These are phyloP conservation scores for Elsinoe australis DNA, from an alignment of 2,329 filamentous ascomycete species.

Conservation along the genomic window DNA sequence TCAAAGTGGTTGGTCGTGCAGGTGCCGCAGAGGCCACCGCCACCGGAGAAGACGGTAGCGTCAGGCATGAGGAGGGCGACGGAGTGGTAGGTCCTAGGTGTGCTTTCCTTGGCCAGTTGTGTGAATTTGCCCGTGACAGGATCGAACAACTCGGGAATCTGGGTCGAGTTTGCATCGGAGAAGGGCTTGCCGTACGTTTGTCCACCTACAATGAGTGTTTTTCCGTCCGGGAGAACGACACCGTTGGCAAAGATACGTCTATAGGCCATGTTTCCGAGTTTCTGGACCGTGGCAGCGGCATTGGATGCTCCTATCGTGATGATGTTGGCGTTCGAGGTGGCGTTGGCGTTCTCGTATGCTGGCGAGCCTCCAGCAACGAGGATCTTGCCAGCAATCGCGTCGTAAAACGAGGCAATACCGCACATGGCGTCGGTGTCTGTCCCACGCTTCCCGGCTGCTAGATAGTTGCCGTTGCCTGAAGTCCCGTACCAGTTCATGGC, in stretches of 20 bases:
- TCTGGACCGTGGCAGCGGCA: neutral
- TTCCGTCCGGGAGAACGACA: conserved; percentile 28
- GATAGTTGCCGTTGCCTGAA: conserved; percentile 35
- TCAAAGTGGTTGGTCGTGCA: conserved; percentile 52
- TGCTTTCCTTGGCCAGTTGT: conserved; percentile 21
- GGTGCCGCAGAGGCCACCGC: conserved; percentile 40
- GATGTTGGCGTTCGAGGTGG: conserved; percentile 42
- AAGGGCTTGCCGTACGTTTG: conserved; percentile 21
- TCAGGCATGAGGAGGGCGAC: conserved; percentile 53
- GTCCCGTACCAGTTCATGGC: conserved; percentile 53
- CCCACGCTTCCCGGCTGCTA: conserved; percentile 38
- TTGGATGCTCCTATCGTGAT: conserved; percentile 38
- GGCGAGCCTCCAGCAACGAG: conserved; percentile 45
- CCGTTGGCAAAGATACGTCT: conserved; percentile 24
- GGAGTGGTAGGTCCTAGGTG: conserved; percentile 49
- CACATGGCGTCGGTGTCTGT: conserved; percentile 47
- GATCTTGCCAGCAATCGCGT: conserved; percentile 30
- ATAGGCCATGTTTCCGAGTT: conserved; percentile 25
- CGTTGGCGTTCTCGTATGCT: conserved; percentile 39
- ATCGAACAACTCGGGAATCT: conserved; percentile 20
- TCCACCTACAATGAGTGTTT: conserved; percentile 29
- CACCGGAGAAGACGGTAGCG: conserved; percentile 52
- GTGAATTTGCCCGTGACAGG: conserved; percentile 19
- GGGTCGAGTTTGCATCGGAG: conserved; percentile 21
- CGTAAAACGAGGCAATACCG: conserved; percentile 44